Evolutionary conservation across 2,329 filamentous ascomycete genomes (phyloP), one percentile per base, ranked within the genome.

Genomic region (Aureobasidium musti): DNA sequence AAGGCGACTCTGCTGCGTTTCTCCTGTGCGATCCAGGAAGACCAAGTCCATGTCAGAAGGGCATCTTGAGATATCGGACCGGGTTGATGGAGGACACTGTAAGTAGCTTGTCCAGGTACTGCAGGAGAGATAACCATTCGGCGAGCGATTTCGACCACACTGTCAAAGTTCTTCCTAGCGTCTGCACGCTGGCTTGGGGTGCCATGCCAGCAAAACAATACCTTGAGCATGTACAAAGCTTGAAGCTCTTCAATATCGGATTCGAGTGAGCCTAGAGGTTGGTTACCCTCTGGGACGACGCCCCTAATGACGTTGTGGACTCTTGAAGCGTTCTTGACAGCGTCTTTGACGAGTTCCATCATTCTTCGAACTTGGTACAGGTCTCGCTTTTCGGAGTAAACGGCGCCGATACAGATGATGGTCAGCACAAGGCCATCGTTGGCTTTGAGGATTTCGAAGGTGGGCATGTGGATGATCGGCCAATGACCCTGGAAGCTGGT

Each of bases 401-500:
- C 89, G 47, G 89, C 89, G 43, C 90, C 90, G 71, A 91, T 82
- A 74, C 87, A 91, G 72, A 89, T 87, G 82, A 92, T 89, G 68
- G 84, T 83, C 68, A 90, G 82, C 59, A 91, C 79, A 68, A 92
- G 82, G 70, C 88, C 87, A 68, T 87, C 86, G 74, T 89, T 87
- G 54, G 87, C 85, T 69, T 87, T 83, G 68, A 84, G 81, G 63
- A 90, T 84, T 73, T 87, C 84, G 77, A 92, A 91, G 10, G 89
- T 90, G 41, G 89, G 84, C 75, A 89, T 83, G 73, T 92, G 89
- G 63, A 92, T 82, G 70, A 90, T 83, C 23, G 89, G 87, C 79
- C 90, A 91, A 76, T 92, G 89, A 68, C 86, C 83, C 75, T 91
- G 87, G 76, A 88, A 91, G 76, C 90, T 87, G 68, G 84, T 86